phyloP scores from a whole-genome alignment of 2,329 filamentous ascomycete genomes.

The Cylindrodendrum hubeiense region DNA sequence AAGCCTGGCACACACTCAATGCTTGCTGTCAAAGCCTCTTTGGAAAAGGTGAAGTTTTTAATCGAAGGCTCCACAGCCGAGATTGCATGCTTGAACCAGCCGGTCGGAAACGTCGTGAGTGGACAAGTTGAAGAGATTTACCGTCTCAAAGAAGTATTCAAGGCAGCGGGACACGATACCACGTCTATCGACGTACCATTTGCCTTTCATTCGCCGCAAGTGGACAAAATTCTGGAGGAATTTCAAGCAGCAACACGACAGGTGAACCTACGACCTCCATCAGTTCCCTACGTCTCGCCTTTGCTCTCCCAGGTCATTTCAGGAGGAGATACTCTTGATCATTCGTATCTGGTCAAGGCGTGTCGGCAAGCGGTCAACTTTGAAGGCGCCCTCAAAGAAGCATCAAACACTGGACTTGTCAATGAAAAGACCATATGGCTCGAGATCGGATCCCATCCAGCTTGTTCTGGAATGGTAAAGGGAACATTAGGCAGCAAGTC shows the following conservation, averaged over 20 bases:
- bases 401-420: constrained; percentile 61
- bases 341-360: constrained; percentile 70
- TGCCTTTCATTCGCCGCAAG: constrained; percentile 67
- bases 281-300: constrained; percentile 76
- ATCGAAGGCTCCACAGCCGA: constrained; percentile 57
- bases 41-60: constrained; percentile 13
- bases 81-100: constrained; percentile 81
- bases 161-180: constrained; percentile 55
- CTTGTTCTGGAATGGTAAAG: constrained; percentile 74
- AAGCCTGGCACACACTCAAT: constrained; percentile 50
- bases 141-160: constrained; percentile 53
- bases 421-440: constrained; percentile 72
- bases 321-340: constrained; percentile 60
- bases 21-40: constrained; percentile 35
- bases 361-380: constrained; percentile 77
- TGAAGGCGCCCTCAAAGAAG: constrained; percentile 66
- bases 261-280: constrained; percentile 54
- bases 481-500: constrained; percentile 66
- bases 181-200: constrained; percentile 63
- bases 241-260: constrained; percentile 62
- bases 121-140: constrained; percentile 57
- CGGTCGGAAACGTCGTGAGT: constrained; percentile 79
- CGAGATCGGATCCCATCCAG: constrained; percentile 77
- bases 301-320: constrained; percentile 66
- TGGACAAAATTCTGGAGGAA: constrained; percentile 67